Base-by-base conservation (phyloP, 805 yeast genomes). In the Kuraishia capsulata region DNA sequence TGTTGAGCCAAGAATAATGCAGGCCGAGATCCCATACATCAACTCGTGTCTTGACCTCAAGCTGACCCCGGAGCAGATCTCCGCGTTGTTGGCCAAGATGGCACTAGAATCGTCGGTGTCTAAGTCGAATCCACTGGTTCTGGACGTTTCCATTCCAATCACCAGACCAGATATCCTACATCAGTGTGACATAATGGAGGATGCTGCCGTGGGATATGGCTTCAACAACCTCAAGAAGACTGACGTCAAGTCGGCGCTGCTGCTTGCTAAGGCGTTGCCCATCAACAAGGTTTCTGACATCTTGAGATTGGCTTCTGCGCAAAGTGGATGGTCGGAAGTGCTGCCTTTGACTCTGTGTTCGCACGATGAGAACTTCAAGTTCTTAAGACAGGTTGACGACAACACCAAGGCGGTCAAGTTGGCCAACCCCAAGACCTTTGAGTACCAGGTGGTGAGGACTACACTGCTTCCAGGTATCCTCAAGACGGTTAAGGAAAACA, bases 181-280 rank as follows among this genome's bases (percentile, higher is more conserved):
- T 62, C 95, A 87, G 59, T 90, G 97, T 71, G 99, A 92, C 64
- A 81, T 92, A 48, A 85, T 92, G 95, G 99, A 92, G 64, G 99
- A 92, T 61, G 96, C 90, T 36, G 98, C 96, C 35, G 82, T 92
- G 55, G 94, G 87, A 23, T 92, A 87, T 57, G 99, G 98, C 41
- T 92, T 82, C 71, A 83, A 89, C 65, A 87, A 85, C 57, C 71
- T 92, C 54, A 74, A 73, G 45, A 86, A 81, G 64, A 78, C 92
- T 37, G 74, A 74, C 47, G 86, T 92, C 54, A 73, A 87, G 47
- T 71, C 86, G 24, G 80, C 80, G 41, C 75, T 95, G 8, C 76
- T 82, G 46, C 81, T 86, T 44, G 96, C 95, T 19, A 71, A 82
- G 39, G 88, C 97, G 32, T 74, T 90, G 57, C 95, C 95, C 41